Percentiles rank a stretch among this genome's conserved stretches.
These are phyloP conservation scores for Candida ortonii DNA, from an alignment of 805 yeast species.

Conservation along the genomic window DNA sequence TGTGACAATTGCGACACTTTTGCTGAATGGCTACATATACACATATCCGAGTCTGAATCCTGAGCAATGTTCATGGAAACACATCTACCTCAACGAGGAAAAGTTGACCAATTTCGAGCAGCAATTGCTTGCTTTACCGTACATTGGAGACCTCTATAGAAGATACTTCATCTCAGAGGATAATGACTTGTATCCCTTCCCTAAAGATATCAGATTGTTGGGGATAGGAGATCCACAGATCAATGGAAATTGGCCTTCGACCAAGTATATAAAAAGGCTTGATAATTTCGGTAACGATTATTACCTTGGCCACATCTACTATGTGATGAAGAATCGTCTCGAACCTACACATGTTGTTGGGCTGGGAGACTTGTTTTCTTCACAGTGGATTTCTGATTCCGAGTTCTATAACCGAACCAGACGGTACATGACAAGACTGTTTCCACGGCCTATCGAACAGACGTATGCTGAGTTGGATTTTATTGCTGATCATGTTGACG, in stretches of 20 bases:
- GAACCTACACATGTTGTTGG: slow-evolving; percentile 81
- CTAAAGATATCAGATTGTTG: slow-evolving; percentile 52
- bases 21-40: slow-evolving; percentile 62
- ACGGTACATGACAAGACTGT: slow-evolving; percentile 69
- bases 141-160: slow-evolving; percentile 33
- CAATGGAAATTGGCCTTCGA: slow-evolving; percentile 76
- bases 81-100: slow-evolving; percentile 23
- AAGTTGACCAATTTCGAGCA: slow-evolving; percentile 15
- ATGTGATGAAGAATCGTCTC: slow-evolving; percentile 58
- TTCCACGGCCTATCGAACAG: slow-evolving; percentile 54
- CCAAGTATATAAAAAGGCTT: slow-evolving; percentile 67
- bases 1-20: slow-evolving; percentile 39
- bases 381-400: slow-evolving; percentile 90
- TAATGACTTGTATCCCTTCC: slow-evolving; percentile 4
- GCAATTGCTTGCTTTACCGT: slow-evolving; percentile 27
- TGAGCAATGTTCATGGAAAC: slow-evolving; percentile 60
- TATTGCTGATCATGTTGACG: slow-evolving; percentile 46
- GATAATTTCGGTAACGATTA: slow-evolving; percentile 90
- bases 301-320: slow-evolving; percentile 80
- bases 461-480: slow-evolving; percentile 47
- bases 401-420: slow-evolving; percentile 81
- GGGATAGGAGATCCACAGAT: slow-evolving; percentile 98
- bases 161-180: slow-evolving; percentile 30
- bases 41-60: slow-evolving; percentile 68
- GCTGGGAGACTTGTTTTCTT: slow-evolving; percentile 88